A percentile compares a stretch with the other conserved stretches of the same genome.
Conservation (phyloP, 305 asterid genomes). For the Salvia sclarea region DNA sequence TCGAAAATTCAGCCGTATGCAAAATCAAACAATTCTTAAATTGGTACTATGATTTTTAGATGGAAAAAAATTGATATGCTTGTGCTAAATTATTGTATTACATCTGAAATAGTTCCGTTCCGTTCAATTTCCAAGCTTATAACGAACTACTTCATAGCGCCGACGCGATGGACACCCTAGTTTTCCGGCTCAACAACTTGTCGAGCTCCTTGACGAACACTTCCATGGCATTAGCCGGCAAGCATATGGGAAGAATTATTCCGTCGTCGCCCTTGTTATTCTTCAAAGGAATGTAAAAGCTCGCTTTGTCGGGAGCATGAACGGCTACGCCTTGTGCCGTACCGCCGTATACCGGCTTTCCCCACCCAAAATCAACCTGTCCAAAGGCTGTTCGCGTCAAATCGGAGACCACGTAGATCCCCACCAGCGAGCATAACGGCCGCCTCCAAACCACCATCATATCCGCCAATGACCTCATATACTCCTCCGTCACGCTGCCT, state of each 20-base stretch:
- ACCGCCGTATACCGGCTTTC: slow-evolving; percentile 63
- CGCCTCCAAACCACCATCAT: slow-evolving; percentile 51
- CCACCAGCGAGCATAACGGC: slow-evolving; percentile 46
- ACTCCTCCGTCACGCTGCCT: slow-evolving; percentile 50
- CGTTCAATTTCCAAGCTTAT: too few species aligned
- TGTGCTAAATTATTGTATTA: too few species aligned
- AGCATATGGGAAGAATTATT: slow-evolving; percentile 57
- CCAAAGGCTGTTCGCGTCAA: slow-evolving; percentile 57
- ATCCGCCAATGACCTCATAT: slow-evolving; percentile 57
- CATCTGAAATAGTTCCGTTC: too few species aligned
- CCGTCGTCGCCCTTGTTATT: slow-evolving; percentile 64
- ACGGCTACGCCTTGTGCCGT: slow-evolving; percentile 69
- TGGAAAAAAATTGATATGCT: too few species aligned
- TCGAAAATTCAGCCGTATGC: too few species aligned
- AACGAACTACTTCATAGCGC: slow-evolving; percentile 44
- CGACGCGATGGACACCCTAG: slow-evolving; percentile 34
- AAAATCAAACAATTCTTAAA: too few species aligned
- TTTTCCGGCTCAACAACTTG: slow-evolving; percentile 29
- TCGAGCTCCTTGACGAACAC: slow-evolving; percentile 49
- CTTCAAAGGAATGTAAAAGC: slow-evolving; percentile 61
- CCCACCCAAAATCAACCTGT: slow-evolving; percentile 85
- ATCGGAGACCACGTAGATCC: slow-evolving; percentile 57
- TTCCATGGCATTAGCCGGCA: slow-evolving; percentile 65
- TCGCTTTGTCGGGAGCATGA: slow-evolving; percentile 61
- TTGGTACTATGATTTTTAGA: too few species aligned